These are phyloP conservation scores for Trypanosoma brucei DNA, from an alignment of 208 protist species.

Conservation along the genomic window DNA sequence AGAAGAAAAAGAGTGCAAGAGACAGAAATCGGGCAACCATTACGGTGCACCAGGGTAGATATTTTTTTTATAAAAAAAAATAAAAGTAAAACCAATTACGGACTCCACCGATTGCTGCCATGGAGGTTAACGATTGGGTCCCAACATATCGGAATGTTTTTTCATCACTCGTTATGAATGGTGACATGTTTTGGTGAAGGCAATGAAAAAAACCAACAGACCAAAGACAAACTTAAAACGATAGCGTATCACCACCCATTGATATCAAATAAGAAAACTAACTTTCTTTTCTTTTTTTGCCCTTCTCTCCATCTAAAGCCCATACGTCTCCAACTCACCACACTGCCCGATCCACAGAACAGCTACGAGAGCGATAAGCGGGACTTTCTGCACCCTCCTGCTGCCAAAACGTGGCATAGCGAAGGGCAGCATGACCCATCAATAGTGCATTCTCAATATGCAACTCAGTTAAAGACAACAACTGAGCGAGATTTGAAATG, in stretches of 20 bases:
- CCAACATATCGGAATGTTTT: no score
- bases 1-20: conserved; percentile 16
- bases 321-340: background rate
- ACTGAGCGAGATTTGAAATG: conserved; percentile 24
- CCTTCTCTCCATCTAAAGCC: background rate
- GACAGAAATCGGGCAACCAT: conserved; percentile 21
- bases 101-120: no score
- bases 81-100: background rate
- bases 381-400: background rate
- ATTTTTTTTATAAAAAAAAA: conserved; percentile 14
- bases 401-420: conserved; percentile 25
- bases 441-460: conserved; percentile 50
- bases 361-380: background rate
- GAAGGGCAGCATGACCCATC: conserved; percentile 41
- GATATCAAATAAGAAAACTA: no score
- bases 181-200: no score
- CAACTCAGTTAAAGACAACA: conserved; percentile 44
- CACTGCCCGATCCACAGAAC: background rate
- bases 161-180: no score
- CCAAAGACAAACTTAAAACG: no score
- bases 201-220: no score
- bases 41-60: background rate
- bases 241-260: no score
- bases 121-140: no score
- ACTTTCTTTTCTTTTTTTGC: background rate